Evolutionary conservation across 129 eudicot species (phyloP).

Genomic region (Ambrosia trifida): DNA sequence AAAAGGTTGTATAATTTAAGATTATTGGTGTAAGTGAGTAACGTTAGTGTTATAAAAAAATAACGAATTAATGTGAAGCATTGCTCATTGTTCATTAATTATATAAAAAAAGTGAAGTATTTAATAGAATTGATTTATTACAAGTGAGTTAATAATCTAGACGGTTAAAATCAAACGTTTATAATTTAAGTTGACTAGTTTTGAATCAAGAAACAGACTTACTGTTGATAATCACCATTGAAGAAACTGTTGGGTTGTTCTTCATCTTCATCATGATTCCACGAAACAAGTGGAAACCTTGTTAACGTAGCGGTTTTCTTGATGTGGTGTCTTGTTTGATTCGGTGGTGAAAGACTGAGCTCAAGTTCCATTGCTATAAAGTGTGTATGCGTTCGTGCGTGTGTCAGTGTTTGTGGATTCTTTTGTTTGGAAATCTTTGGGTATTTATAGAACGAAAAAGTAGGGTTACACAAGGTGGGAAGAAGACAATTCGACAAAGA

Average conservation of each 20-base stretch:
- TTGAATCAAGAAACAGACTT: constrained; percentile 14
- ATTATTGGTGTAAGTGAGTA: too few relatives aligned
- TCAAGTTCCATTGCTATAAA: constrained; percentile 29
- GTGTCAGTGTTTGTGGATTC: constrained; percentile 19
- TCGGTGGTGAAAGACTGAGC: constrained; percentile 39
- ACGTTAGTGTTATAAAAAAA: too few relatives aligned
- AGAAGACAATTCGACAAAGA: constrained; percentile 10
- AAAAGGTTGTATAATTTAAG: too few relatives aligned
- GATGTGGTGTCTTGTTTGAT: constrained; percentile 25
- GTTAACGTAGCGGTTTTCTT: constrained; percentile 12
- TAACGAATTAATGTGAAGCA: too few relatives aligned
- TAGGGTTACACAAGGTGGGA: constrained; percentile 13
- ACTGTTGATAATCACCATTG: constrained; percentile 20
- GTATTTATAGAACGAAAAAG: constrained; percentile 34
- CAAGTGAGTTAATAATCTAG: too few relatives aligned
- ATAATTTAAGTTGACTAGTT: neutral
- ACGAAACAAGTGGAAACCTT: constrained; percentile 26
- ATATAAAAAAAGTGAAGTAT: too few relatives aligned
- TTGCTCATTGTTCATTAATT: too few relatives aligned
- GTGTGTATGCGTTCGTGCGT: neutral
- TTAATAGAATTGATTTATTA: too few relatives aligned
- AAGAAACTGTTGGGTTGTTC: constrained; percentile 6
- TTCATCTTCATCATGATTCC: constrained; percentile 25
- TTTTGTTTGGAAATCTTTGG: constrained; percentile 9
- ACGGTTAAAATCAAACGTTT: too few relatives aligned